phyloP scores from a whole-genome alignment of 148 eudicot species.

The Diospyros kaki region DNA sequence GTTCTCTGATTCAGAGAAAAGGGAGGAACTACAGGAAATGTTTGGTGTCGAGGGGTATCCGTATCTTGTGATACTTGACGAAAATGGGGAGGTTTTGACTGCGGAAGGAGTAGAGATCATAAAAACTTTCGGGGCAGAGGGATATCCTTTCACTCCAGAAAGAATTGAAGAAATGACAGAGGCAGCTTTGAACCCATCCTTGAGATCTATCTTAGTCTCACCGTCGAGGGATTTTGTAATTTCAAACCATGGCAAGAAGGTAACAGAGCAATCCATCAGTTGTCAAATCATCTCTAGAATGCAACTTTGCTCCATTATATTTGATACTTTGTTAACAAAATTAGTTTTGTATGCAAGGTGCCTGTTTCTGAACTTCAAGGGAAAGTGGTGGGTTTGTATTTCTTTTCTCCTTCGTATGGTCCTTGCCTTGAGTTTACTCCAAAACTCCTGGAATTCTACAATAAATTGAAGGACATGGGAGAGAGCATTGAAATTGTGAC shows the following conservation, averaged over 20 bases:
- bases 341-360: conserved; percentile 26
- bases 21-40: conserved; percentile 14
- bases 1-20: conserved; percentile 28
- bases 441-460: conserved; percentile 36
- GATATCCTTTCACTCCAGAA: conserved; percentile 59
- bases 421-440: conserved; percentile 34
- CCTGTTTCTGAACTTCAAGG: conserved; percentile 60
- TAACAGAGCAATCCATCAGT: neutral
- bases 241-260: neutral
- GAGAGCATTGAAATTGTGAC: conserved; percentile 57
- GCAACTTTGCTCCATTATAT: neutral
- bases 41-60: conserved; percentile 51
- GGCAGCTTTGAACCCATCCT: conserved; percentile 12
- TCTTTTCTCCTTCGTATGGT: conserved; percentile 33
- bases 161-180: conserved; percentile 50
- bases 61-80: conserved; percentile 50
- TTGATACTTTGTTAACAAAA: neutral
- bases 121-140: conserved; percentile 45
- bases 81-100: conserved; percentile 60
- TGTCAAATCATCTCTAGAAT: too few relatives aligned
- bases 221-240: neutral
- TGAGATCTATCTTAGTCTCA: neutral
- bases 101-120: conserved; percentile 47
- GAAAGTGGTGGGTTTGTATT: conserved; percentile 55
- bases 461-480: conserved; percentile 39